Evolutionary conservation across 148 eudicot species (phyloP).

Genomic region (Amaranthus hypochondriacus): DNA sequence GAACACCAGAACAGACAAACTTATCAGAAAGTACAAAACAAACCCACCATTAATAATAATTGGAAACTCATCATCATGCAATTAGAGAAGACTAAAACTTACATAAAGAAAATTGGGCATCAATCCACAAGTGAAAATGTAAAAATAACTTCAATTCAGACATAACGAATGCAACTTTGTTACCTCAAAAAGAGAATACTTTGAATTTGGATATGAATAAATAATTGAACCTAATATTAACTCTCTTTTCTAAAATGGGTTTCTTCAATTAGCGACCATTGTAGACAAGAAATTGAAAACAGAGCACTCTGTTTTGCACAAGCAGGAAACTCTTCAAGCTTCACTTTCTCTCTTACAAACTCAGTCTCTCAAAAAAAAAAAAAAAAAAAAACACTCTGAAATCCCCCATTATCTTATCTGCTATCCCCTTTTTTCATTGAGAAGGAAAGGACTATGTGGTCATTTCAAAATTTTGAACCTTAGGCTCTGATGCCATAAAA

Average conservation of each 20-base stretch:
- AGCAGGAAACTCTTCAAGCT: not conserved
- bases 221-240: not conserved
- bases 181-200: not conserved
- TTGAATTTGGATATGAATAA: not conserved
- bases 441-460: not conserved
- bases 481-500: too few relatives aligned
- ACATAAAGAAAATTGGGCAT: not conserved
- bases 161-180: slow-evolving; percentile 3
- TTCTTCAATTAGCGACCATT: slow-evolving; percentile 19
- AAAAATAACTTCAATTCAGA: not conserved
- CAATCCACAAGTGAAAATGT: not conserved
- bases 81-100: not conserved
- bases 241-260: slow-evolving; percentile 8
- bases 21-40: too few relatives aligned
- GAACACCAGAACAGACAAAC: not conserved
- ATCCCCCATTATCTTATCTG: slow-evolving; percentile 20
- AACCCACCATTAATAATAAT: not conserved
- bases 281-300: slow-evolving; percentile 6
- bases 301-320: slow-evolving; percentile 1
- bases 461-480: not conserved
- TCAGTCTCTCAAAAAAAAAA: too few relatives aligned
- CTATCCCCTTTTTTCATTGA: not conserved
- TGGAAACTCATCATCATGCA: not conserved
- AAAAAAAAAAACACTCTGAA: not conserved
- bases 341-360: not conserved